Conservation (phyloP, 805 yeast species). For the Candida lessepsii region DNA sequence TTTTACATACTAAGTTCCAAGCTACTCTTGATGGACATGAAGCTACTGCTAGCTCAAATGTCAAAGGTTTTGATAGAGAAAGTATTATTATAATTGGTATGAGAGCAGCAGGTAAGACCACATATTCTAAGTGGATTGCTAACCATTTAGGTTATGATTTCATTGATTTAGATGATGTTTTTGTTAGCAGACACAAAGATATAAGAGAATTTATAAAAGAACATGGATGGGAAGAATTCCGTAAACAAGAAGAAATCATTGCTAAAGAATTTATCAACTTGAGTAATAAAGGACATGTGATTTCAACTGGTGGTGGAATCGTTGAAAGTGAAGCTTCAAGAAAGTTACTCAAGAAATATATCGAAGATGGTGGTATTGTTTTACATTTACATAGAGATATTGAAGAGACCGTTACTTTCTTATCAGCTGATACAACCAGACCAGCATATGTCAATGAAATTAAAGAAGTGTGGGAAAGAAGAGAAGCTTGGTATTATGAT, state of each 20-base stretch:
- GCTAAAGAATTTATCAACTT: constrained; percentile 49
- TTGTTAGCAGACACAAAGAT: constrained; percentile 56
- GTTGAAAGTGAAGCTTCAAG: constrained; percentile 78
- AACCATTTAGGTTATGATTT: constrained; percentile 62
- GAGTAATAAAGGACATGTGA: constrained; percentile 52
- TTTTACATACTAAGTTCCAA: constrained; percentile 65
- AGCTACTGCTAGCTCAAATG: constrained; percentile 25
- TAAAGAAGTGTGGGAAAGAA: constrained; percentile 75
- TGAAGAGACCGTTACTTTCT: constrained; percentile 71
- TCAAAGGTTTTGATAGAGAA: constrained; percentile 33
- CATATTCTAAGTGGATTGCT: constrained; percentile 80
- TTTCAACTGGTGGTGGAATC: constrained; percentile 96
- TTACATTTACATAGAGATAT: constrained; percentile 88
- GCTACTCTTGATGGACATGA: constrained; percentile 73
- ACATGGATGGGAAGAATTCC: constrained; percentile 86
- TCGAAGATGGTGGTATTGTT: constrained; percentile 67
- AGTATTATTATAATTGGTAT: constrained; percentile 86
- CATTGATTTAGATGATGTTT: constrained; percentile 72
- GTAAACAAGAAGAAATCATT: constrained; percentile 60
- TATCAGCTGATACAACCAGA: constrained; percentile 75
- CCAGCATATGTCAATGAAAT: constrained; percentile 87
- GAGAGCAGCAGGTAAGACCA: constrained; percentile 97
- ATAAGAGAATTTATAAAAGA: constrained; percentile 61
- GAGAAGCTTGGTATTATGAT: constrained; percentile 76
- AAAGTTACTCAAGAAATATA: constrained; percentile 54